phyloP scores from a whole-genome alignment of 176 grass and related monocot genomes.

The Microstegium vimineum region DNA sequence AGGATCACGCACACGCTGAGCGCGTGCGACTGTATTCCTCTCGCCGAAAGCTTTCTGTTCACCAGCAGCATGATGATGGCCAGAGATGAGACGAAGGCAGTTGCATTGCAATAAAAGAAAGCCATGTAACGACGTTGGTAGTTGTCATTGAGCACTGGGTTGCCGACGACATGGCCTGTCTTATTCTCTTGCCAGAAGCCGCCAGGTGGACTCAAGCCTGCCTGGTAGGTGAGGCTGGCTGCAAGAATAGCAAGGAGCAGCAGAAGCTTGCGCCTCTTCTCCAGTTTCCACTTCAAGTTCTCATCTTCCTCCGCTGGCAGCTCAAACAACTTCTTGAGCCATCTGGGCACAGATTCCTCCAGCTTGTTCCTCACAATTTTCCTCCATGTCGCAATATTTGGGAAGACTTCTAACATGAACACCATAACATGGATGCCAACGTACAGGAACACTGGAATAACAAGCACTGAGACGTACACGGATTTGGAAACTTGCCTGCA shows the following conservation, averaged over 20 bases:
- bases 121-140: constrained; percentile 30
- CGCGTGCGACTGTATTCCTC: constrained; percentile 8
- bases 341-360: too few species aligned
- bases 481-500: constrained; percentile 27
- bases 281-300: not conserved
- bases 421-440: constrained; percentile 27
- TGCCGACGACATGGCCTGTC: not conserved
- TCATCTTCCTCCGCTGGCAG: not conserved
- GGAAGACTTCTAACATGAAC: constrained; percentile 31
- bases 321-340: constrained; percentile 22
- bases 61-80: constrained; percentile 48
- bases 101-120: constrained; percentile 44
- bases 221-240: constrained; percentile 42
- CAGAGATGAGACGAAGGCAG: constrained; percentile 32
- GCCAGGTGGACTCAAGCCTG: constrained; percentile 31
- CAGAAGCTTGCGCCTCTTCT: constrained; percentile 39
- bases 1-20: constrained; percentile 31
- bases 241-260: constrained; percentile 34
- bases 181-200: constrained; percentile 40
- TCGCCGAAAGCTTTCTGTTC: constrained; percentile 35
- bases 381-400: not conserved
- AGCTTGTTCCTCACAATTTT: too few species aligned
- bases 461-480: constrained; percentile 38
- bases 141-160: constrained; percentile 37
- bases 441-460: constrained; percentile 23